Evolutionary conservation across 345 rosid genomes (phyloP).

Genomic region (Eutrema japonicum): DNA sequence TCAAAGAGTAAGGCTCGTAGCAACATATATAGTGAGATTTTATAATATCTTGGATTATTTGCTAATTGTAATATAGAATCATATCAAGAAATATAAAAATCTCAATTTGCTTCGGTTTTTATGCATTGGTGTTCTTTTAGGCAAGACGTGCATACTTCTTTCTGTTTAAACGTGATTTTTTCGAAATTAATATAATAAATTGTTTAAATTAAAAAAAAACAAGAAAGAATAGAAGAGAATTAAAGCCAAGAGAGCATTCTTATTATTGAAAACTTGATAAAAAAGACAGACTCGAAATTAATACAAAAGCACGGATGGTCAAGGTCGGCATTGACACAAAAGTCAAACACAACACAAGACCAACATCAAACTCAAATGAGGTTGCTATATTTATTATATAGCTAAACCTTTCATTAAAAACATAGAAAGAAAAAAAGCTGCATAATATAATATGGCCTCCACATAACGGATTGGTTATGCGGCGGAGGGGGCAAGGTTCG

Average conservation of each 20-base stretch:
- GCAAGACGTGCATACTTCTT: too few species aligned
- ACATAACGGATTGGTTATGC: background rate
- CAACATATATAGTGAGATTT: too few species aligned
- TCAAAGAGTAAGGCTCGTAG: too few species aligned
- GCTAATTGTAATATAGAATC: too few species aligned
- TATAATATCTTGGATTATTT: too few species aligned
- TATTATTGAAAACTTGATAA: background rate
- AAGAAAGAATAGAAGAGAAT: background rate
- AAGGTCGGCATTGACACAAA: background rate
- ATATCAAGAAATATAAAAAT: too few species aligned
- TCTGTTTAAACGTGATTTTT: too few species aligned
- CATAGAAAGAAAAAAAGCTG: background rate
- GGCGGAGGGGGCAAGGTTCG: background rate
- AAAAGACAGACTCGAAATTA: background rate
- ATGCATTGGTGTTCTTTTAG: too few species aligned
- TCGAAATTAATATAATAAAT: too few species aligned
- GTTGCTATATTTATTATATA: constrained; percentile 1
- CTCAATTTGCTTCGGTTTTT: too few species aligned
- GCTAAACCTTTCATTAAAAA: background rate
- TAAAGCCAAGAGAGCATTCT: background rate
- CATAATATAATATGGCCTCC: too few species aligned
- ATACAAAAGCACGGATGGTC: background rate
- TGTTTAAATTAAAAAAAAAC: background rate
- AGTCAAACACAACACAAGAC: background rate
- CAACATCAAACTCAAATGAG: background rate